Evolutionary conservation across 1,139 yeast species (phyloP), one percentile per base, ranked within the genome.

Genomic region (Candida pseudoviswanathii): DNA sequence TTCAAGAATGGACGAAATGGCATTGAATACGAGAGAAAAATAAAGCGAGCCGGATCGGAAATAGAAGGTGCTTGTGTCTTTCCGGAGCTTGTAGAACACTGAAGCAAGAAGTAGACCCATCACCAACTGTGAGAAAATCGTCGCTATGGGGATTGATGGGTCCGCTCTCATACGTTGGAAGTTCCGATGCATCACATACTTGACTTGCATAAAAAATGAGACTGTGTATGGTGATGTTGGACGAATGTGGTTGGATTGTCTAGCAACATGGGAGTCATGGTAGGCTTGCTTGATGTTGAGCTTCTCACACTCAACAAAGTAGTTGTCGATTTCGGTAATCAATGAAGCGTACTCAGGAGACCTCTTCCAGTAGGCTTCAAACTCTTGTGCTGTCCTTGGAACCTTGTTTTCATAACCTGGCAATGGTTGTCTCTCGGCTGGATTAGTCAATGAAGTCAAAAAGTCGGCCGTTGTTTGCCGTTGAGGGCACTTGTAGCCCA

Each of bases 401-500:
- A 65, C 69, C 46, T 55, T 59, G 22, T 46, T 47, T 50, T 68
- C 70, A 51, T 59, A 76, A 1, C 90, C 94, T 21, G 69, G 64
- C 47, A 66, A 66, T 8, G 80, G 66, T 9, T 70, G 66, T 64
- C 94, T 78, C 63, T 85, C 92, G 4, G 74, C 67, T 8, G 94
- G 90, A 58, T 83, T 83, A 1, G 95, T 85, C 43, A 87, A 70
- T 0, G 92, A 81, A 2, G 96, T 88, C 59, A 89, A 73, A 66
- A 80, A 89, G 65, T 89, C 96, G 26, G 92, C 89, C 51, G 94
- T 85, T 6, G 95, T 85, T 70, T 86, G 91, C 65, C 96, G 82
- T 34, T 78, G 75, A 34, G 89, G 86, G 61, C 91, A 86, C 11
- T 76, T 65, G 56, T 67, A 81, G 5, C 85, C 85, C 80, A 79